A percentile compares a stretch with the other conserved stretches of the same genome.
Evolutionary conservation across 768 basidiomycete genomes (phyloP).

Genomic region (Xerocomellus intermedius): DNA sequence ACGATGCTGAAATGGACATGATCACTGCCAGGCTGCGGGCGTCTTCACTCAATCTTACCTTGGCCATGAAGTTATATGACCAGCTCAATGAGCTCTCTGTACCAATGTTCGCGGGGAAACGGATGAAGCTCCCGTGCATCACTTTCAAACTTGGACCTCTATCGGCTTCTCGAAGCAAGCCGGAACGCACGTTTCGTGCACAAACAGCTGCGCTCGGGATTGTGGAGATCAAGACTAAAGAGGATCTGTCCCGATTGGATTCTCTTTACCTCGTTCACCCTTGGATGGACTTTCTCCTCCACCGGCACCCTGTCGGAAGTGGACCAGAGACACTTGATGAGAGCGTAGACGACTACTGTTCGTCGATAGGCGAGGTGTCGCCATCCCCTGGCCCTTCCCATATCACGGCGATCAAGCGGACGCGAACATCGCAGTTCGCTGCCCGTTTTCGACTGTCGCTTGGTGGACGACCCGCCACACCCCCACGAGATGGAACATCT

Average conservation of each 20-base stretch:
- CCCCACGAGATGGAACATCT: not conserved
- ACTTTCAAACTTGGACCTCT: not conserved
- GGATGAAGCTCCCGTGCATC: conserved; percentile 4
- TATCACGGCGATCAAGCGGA: not conserved
- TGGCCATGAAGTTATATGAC: not conserved
- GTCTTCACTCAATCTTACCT: not conserved
- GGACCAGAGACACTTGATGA: not conserved
- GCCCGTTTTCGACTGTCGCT: not conserved
- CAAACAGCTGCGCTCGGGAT: not conserved
- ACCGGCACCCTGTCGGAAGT: not conserved
- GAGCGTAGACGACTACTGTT: not conserved
- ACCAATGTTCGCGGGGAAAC: not conserved
- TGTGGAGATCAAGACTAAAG: conserved; percentile 3
- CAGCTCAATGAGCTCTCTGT: not conserved
- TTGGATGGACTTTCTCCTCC: conserved; percentile 15
- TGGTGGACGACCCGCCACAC: not conserved
- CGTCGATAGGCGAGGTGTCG: not conserved
- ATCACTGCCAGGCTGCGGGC: not conserved
- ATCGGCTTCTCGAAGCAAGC: not conserved
- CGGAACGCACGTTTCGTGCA: not conserved
- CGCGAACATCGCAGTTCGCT: not conserved
- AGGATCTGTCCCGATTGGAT: conserved; percentile 2
- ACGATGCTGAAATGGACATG: not conserved
- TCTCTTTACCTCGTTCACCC: conserved; percentile 12
- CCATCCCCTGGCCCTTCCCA: not conserved